Base-by-base conservation (phyloP, 2,329 filamentous ascomycete genomes). In the Penicillium sp. region DNA sequence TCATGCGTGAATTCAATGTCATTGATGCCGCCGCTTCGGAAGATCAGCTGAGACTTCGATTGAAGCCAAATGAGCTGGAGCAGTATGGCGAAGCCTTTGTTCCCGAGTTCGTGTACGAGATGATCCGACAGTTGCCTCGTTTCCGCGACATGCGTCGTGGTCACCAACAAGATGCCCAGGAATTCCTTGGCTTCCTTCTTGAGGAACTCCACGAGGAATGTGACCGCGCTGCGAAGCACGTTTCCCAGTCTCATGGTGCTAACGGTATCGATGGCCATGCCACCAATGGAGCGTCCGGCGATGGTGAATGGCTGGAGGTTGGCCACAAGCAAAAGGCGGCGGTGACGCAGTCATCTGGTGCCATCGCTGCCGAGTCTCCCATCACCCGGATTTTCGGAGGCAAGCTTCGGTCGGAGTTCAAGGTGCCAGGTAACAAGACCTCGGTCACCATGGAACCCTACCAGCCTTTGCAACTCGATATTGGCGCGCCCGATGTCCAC, bases 151-250 rank as follows among this genome's bases (percentile, higher is more conserved):
- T 99, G 93, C 89, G 91, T 75, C 91, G 93, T 63, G 95, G 95
- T 17, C 94, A 97, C 71, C 95, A 99, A 76, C 94, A 99, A 82
- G 95, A 99, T 80, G 95, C 95, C 1, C 93, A 99, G 74, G 95
- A 99, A 73, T 99, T 99, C 69, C 82, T 99, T 26, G 94, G 93
- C 0, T 96, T 98, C 75, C 83, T 99, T 37, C 84, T 99, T 4
- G 93, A 97, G 72, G 92, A 92, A 53, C 86, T 99, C 37, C 93
- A 97, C 70, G 93, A 98, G 67, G 95, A 99, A 77, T 97, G 93
- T 75, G 87, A 88, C 17, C 85, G 89, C 60, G 89, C 94, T 51
- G 91, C 96, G 81, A 86, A 86, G 66, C 81, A 80, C 60, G 79
- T 81, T 6, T 74, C 75, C 2, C 77, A 76, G 26, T 80, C 82